These are phyloP conservation scores for Scedosporium apiospermum DNA, from an alignment of 2,329 filamentous ascomycete genomes.

Conservation along the genomic window DNA sequence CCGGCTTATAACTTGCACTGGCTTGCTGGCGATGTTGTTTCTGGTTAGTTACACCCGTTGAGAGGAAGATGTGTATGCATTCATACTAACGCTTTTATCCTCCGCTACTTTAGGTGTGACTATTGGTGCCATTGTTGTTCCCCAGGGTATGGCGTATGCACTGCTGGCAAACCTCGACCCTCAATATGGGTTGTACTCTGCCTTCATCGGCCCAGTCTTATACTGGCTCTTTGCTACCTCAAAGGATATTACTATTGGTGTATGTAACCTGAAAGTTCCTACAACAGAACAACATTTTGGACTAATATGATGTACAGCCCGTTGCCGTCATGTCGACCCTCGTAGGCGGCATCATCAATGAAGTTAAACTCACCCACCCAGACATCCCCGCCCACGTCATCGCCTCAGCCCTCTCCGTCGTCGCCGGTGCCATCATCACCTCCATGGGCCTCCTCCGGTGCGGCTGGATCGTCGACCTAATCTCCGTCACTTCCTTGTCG, in stretches of 20 bases:
- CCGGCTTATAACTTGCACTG: slow-evolving; percentile 79
- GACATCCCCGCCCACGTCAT: slow-evolving; percentile 55
- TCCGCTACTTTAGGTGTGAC: slow-evolving; percentile 21
- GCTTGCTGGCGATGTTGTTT: slow-evolving; percentile 81
- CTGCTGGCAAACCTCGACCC: slow-evolving; percentile 35
- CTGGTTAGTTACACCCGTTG: slow-evolving; percentile 31
- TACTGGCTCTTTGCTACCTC: slow-evolving; percentile 99
- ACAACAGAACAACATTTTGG: background rate
- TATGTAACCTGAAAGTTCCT: slow-evolving; percentile 31
- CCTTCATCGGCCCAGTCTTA: slow-evolving; percentile 87
- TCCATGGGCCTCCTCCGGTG: slow-evolving; percentile 69
- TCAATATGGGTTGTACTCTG: slow-evolving; percentile 53
- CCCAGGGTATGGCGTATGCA: slow-evolving; percentile 45
- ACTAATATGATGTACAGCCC: slow-evolving; percentile 41
- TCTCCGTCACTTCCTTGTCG: slow-evolving; percentile 80
- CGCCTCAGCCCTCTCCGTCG: slow-evolving; percentile 68
- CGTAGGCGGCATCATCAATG: slow-evolving; percentile 68
- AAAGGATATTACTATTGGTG: slow-evolving; percentile 95
- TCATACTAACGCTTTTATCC: background rate
- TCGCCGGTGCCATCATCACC: slow-evolving; percentile 68
- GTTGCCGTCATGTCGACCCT: slow-evolving; percentile 94
- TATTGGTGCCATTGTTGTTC: slow-evolving; percentile 44
- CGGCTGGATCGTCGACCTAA: slow-evolving; percentile 89
- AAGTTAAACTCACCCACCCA: slow-evolving; percentile 48
- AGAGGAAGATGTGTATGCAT: background rate